Conservation (phyloP, 1,284 basidiomycete species). For the Ceratobasidium sp. region DNA sequence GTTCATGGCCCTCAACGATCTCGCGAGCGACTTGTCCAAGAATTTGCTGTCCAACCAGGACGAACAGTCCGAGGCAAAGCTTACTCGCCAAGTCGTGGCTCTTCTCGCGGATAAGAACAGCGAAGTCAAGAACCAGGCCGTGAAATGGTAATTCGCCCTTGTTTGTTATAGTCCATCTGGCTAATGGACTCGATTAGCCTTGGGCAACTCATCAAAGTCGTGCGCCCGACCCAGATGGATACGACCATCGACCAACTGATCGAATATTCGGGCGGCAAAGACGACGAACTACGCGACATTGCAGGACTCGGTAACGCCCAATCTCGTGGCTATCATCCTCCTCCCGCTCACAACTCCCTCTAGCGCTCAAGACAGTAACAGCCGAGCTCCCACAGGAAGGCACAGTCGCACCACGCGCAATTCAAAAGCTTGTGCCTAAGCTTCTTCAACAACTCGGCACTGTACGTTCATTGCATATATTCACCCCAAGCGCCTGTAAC, state of each 20-base stretch:
- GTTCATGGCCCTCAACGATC: conserved; percentile 94
- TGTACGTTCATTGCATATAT: conserved; percentile 63
- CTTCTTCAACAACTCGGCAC: conserved; percentile 82
- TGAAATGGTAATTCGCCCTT: conserved; percentile 81
- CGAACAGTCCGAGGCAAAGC: conserved; percentile 83
- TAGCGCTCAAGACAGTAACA: conserved; percentile 95
- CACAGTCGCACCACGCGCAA: conserved; percentile 82
- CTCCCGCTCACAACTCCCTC: conserved; percentile 9
- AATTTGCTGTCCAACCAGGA: conserved; percentile 82
- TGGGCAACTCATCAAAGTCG: conserved; percentile 88
- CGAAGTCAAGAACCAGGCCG: conserved; percentile 98
- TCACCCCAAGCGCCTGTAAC: conserved; percentile 46
- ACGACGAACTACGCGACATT: conserved; percentile 93
- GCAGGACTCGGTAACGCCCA: conserved; percentile 83
- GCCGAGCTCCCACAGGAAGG: conserved; percentile 87
- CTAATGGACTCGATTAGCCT: conserved; percentile 65
- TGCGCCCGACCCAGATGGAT: conserved; percentile 86
- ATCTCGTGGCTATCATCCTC: conserved; percentile 6
- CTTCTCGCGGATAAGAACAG: conserved; percentile 94
- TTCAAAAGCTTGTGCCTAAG: conserved; percentile 86
- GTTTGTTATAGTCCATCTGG: conserved; percentile 33
- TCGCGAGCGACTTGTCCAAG: conserved; percentile 87
- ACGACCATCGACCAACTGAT: conserved; percentile 89
- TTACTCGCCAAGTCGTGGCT: conserved; percentile 83
- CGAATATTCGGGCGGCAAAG: conserved; percentile 84